Conservation (phyloP, 2,329 filamentous ascomycete species). For the Cephalotrichum gorgonifer region DNA sequence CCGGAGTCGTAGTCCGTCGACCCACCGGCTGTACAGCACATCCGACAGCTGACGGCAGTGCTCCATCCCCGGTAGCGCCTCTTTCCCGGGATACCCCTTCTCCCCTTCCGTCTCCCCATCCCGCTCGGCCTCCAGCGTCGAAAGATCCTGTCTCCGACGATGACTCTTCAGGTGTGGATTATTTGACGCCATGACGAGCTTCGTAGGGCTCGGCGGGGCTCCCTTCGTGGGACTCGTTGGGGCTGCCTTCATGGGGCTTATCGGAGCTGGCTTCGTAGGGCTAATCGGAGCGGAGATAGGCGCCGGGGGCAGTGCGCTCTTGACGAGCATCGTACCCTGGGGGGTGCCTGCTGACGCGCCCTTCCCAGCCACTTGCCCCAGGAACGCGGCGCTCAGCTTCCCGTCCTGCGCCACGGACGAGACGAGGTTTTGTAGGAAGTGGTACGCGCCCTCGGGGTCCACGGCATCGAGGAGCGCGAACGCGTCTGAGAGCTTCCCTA, state of each 20-base stretch:
- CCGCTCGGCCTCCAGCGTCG: constrained; percentile 28
- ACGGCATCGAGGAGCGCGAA: constrained; percentile 75
- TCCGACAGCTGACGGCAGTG: constrained; percentile 84
- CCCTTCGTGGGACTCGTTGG: too few species aligned
- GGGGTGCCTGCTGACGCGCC: constrained; percentile 21
- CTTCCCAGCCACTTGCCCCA: constrained; percentile 13
- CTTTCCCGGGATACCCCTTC: constrained; percentile 43
- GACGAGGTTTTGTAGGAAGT: constrained; percentile 69
- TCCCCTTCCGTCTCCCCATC: constrained; percentile 38
- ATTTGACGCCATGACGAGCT: constrained; percentile 66
- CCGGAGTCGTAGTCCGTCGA: constrained; percentile 65
- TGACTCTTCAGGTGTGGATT: constrained; percentile 82
- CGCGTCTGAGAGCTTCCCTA: constrained; percentile 74
- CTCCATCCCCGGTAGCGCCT: constrained; percentile 66
- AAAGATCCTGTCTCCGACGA: constrained; percentile 49
- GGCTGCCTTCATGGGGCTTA: too few species aligned
- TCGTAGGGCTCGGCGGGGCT: constrained; percentile 34
- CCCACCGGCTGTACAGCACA: constrained; percentile 85
- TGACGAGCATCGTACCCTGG: constrained; percentile 47
- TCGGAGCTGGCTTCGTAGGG: constrained; percentile 1
- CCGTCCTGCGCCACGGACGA: constrained; percentile 61
- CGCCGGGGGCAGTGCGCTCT: constrained; percentile 21
- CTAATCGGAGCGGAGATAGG: not conserved
- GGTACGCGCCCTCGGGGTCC: constrained; percentile 83
- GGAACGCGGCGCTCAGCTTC: constrained; percentile 46